These are phyloP conservation scores for Sabuloglossum arenarium DNA, from an alignment of 495 filamentous ascomycete species.

Conservation along the genomic window DNA sequence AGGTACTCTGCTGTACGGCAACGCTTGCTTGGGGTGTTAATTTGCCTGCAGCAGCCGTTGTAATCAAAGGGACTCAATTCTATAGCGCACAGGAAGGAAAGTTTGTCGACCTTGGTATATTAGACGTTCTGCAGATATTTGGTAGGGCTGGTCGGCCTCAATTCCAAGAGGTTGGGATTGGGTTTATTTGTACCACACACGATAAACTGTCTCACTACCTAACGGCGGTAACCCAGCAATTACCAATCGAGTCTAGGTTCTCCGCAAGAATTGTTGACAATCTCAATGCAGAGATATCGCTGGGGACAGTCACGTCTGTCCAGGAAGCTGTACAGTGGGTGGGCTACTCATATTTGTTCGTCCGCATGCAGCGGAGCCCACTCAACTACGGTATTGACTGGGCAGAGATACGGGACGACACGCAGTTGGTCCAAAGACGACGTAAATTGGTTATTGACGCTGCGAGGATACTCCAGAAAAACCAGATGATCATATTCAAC, in stretches of 20 bases:
- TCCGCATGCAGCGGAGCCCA: constrained; percentile 84
- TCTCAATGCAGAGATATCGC: constrained; percentile 80
- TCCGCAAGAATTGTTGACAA: constrained; percentile 86
- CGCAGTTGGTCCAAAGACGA: constrained; percentile 58
- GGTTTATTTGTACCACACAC: constrained; percentile 86
- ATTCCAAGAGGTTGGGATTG: constrained; percentile 88
- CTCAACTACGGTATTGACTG: constrained; percentile 90
- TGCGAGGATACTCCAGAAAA: constrained; percentile 63
- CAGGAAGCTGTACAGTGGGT: constrained; percentile 89
- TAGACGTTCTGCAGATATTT: constrained; percentile 97
- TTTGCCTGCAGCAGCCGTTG: constrained; percentile 84
- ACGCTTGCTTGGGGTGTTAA: constrained; percentile 99
- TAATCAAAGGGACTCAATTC: constrained; percentile 94
- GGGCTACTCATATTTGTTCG: constrained; percentile 91
- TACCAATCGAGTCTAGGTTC: constrained; percentile 89
- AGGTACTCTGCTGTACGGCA: constrained; percentile 94
- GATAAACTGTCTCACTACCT: constrained; percentile 90
- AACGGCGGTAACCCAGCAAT: constrained; percentile 78
- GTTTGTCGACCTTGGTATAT: constrained; percentile 88
- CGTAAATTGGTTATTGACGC: constrained; percentile 71
- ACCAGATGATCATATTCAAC: constrained; percentile 98
- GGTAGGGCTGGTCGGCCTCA: constrained; percentile 94
- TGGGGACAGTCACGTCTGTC: constrained; percentile 93
- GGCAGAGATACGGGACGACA: constrained; percentile 76
- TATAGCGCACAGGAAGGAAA: constrained; percentile 93